These are phyloP conservation scores for Uronychia setigera DNA, from an alignment of 73 alveolate species.

Conservation along the genomic window DNA sequence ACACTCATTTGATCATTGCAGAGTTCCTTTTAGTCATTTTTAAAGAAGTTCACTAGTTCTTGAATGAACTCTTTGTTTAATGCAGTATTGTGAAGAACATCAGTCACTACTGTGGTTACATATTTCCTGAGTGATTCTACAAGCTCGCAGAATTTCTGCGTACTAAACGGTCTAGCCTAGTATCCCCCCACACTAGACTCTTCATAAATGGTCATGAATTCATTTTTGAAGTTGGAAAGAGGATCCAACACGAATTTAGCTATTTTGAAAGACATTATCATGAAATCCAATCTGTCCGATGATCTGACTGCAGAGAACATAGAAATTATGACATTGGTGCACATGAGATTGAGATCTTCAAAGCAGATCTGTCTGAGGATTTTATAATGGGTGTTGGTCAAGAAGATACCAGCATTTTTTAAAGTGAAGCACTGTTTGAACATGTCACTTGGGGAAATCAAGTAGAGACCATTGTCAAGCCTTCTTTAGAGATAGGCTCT, in stretches of 20 bases:
- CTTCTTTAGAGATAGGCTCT: neutral
- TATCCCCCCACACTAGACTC: neutral
- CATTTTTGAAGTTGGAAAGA: conserved; percentile 14
- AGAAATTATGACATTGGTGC: conserved; percentile 1
- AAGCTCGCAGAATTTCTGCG: neutral
- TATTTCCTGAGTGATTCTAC: neutral
- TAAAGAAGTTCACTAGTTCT: conserved; percentile 25
- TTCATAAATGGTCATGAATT: conserved; percentile 8
- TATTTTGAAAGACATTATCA: conserved; percentile 22
- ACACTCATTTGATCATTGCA: conserved; percentile 33
- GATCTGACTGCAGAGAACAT: conserved; percentile 1
- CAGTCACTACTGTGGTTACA: neutral
- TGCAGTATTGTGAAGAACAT: conserved; percentile 8
- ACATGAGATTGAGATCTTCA: conserved; percentile 31
- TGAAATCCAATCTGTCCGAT: conserved; percentile 25
- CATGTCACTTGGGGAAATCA: neutral
- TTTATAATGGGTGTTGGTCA: conserved; percentile 2
- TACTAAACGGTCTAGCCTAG: neutral
- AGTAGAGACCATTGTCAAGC: neutral
- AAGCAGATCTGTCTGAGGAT: conserved; percentile 22
- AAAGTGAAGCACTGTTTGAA: neutral
- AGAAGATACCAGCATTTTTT: neutral
- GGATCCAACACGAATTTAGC: conserved; percentile 31
- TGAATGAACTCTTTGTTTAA: conserved; percentile 16
- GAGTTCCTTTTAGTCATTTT: conserved; percentile 34